Base-by-base conservation (phyloP, 441 rosid species). In the Manihot esculenta region DNA sequence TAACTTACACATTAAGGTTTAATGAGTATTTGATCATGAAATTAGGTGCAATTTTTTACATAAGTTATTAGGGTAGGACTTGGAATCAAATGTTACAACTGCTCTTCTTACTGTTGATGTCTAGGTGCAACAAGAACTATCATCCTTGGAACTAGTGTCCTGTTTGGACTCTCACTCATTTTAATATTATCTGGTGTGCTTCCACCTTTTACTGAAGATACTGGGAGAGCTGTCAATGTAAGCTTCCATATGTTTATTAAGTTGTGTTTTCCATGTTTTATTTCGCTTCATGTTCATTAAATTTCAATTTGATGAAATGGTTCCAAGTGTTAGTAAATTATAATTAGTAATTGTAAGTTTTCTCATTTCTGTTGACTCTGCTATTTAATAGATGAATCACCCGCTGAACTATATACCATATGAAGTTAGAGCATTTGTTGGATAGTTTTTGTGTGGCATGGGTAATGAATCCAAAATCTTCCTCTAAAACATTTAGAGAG, bases 221-320 rank as follows among this genome's bases (percentile, higher is more conserved):
- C 89, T 48, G 83, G 95, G 80, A 85, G 99, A 86, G 89, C 98
- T 49, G 87, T 95, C 60, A 93, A 95, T 84, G 99, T 88, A 80
- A 84, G 88, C 69, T 79, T 73, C 72, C 54, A 57, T 67, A 45
- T 48, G 41, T 68, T 54, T 45, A 17, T 58, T 64, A 30, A 66
- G 3, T 56, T 57, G 4, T 17, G 17, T 13, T 66, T 38, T 21
- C 13, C 0, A 30, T 30, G 2, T 30, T 30, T 2, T 30, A 30
- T 30, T 42, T 23, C 11, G 49, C 24, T 30, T 57, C 5, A 5
- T 21, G 8, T 45, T 21, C 62, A 20, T 47, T 6, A 62, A 60
- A 35, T 55, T n/a, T 10, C 14, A 26, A 33, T 12, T 35, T 41
- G 18, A 0, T 54, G n/a, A n/a, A 33, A 42, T 26, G 11, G 30